phyloP scores from a whole-genome alignment of 2,329 filamentous ascomycete genomes.

The Fusarium sp. region DNA sequence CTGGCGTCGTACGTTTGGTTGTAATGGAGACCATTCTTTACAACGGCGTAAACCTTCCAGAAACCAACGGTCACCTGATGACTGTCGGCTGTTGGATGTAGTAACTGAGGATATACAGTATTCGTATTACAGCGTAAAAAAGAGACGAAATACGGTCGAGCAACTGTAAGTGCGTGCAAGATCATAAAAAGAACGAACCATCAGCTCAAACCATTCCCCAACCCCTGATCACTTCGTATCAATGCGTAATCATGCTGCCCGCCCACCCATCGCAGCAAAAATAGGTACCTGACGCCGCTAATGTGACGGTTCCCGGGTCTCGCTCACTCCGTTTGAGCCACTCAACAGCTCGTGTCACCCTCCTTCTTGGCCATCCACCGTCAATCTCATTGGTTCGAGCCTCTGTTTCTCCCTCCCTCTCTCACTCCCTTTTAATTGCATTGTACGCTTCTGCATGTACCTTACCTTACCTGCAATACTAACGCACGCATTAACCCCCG shows the following conservation, averaged over 20 bases:
- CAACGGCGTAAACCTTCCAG: background rate
- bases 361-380: slow-evolving; percentile 27
- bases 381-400: slow-evolving; percentile 14
- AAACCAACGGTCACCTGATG: background rate
- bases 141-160: background rate
- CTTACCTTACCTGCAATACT: background rate
- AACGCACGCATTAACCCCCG: slow-evolving; percentile 14
- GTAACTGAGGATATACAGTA: background rate
- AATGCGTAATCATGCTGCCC: slow-evolving; percentile 21
- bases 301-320: slow-evolving; percentile 15
- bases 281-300: slow-evolving; percentile 16
- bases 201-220: background rate
- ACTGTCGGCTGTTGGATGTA: background rate
- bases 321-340: slow-evolving; percentile 25
- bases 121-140: background rate
- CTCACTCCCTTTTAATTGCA: slow-evolving; percentile 29
- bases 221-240: slow-evolving; percentile 25
- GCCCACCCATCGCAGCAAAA: slow-evolving; percentile 7
- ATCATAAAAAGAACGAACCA: background rate
- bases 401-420: slow-evolving; percentile 22
- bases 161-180: background rate
- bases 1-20: slow-evolving; percentile 11
- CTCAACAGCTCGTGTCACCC: slow-evolving; percentile 28
- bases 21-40: slow-evolving; percentile 9
- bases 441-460: background rate